Evolutionary conservation across 208 protist genomes (phyloP), one percentile per base, ranked within the genome.

Genomic region (Leishmania mexicana): DNA sequence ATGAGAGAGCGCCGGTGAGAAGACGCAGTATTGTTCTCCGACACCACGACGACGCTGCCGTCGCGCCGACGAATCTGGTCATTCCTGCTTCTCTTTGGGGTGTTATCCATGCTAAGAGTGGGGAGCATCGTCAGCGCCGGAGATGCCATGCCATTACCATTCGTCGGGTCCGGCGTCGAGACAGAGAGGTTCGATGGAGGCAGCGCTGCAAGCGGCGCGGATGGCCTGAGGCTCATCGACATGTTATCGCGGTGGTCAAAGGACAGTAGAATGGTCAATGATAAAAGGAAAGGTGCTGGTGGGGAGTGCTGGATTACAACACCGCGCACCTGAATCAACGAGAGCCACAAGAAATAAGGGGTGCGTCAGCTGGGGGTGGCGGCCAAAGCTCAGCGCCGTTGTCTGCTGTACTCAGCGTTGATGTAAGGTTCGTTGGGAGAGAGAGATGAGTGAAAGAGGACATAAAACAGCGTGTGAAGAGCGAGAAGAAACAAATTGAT

Each of bases 1-100:
- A 75, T 92, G 24, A 92, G 72, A 13, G 89, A 75, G 6, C 86
- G 83, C 7, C 42, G 35, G 0, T 76, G 51, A 51, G 28, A 28
- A 10, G n/a, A 51, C 53, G 68, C 7, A 0, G 42, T 42, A 3
- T 53, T 45, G 47, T 51, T 45, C 0, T 78, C 54, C 21, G n/a
- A 60, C 31, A 54, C 60, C 7, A 68, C 47, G 54, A 0, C 60
- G n/a, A 42, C 45, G 51, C 28, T 13, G 51, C 2, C 21, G 51
- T n/a, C 35, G 51, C 3, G 47, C 53, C 45, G 49, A 24, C 19
- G 31, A 35, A 15, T 8, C 2, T 11, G 51, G 19, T 31, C 51
- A 45, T 76, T 19, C 3, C 8, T 2, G 2, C n/a, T 53, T 10
- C 2, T 45, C 51, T 42, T n/a, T 15, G 3, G n/a, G n/a, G 62